A percentile compares a stretch with the other conserved stretches of the same genome.
phyloP scores from a whole-genome alignment of 106 monocot genomes.

The Acanthochlamys bracteata region DNA sequence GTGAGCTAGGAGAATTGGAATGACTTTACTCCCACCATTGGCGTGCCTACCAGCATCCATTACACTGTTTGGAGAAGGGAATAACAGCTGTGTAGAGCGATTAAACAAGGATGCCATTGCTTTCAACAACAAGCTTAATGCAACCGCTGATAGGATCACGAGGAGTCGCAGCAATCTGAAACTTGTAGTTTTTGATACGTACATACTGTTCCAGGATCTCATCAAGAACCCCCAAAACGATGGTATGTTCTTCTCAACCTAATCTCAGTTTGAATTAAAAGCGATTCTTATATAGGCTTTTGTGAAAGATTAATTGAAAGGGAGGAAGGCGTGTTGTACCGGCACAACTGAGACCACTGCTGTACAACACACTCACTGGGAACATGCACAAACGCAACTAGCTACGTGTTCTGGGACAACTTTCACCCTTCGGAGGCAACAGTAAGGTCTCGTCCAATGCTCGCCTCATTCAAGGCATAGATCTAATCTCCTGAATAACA shows the following conservation, averaged over 20 bases:
- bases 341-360: slow-evolving; percentile 87
- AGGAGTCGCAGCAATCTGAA: slow-evolving; percentile 42
- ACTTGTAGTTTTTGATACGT: slow-evolving; percentile 75
- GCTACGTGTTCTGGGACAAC: slow-evolving; percentile 94
- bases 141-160: slow-evolving; percentile 26
- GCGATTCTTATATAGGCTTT: not conserved
- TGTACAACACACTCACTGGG: slow-evolving; percentile 71
- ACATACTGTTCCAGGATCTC: slow-evolving; percentile 60
- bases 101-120: slow-evolving; percentile 58
- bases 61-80: slow-evolving; percentile 57
- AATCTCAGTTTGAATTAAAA: not conserved
- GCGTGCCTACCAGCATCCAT: slow-evolving; percentile 82
- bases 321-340: slow-evolving; percentile 79
- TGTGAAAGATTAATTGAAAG: slow-evolving; percentile 62
- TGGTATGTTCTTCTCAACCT: slow-evolving; percentile 22
- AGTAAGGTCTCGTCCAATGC: slow-evolving; percentile 56
- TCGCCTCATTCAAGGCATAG: slow-evolving; percentile 61
- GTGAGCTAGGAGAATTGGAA: slow-evolving; percentile 73
- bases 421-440: slow-evolving; percentile 78
- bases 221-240: slow-evolving; percentile 32
- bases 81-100: slow-evolving; percentile 40
- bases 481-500: slow-evolving; percentile 45
- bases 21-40: slow-evolving; percentile 66
- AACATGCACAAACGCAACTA: slow-evolving; percentile 79
- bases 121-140: slow-evolving; percentile 62